Conservation (phyloP, 2,329 filamentous ascomycete species). For the Fusarium burgessii region DNA sequence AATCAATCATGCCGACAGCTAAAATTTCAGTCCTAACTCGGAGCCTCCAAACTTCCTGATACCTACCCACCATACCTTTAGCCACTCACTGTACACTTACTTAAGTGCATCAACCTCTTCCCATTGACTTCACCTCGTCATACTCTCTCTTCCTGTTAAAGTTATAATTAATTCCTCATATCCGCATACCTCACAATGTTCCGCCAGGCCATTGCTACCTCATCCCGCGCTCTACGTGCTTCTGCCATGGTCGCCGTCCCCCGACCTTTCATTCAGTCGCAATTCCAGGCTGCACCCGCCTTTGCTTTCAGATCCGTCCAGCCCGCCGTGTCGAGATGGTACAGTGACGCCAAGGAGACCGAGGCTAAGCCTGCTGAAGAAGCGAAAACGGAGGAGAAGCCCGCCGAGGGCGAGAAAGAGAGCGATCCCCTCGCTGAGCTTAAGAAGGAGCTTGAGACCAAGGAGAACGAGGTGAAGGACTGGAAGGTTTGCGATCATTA, state of each 20-base stretch:
- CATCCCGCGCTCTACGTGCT: constrained; percentile 60
- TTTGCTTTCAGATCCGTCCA: constrained; percentile 54
- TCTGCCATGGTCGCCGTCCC: constrained; percentile 52
- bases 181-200: constrained; percentile 54
- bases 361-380: constrained; percentile 48
- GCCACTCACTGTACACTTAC: constrained; percentile 36
- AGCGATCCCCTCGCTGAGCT: constrained; percentile 57
- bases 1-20: constrained; percentile 44
- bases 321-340: constrained; percentile 57
- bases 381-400: constrained; percentile 47
- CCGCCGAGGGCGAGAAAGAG: constrained; percentile 47
- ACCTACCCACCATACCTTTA: constrained; percentile 21
- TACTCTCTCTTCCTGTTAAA: constrained; percentile 8
- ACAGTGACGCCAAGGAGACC: constrained; percentile 60
- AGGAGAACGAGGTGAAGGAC: constrained; percentile 71
- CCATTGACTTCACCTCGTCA: constrained; percentile 13
- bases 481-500: constrained; percentile 76
- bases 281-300: constrained; percentile 54
- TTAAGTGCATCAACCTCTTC: constrained; percentile 30
- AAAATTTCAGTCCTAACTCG: constrained; percentile 49
- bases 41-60: constrained; percentile 46
- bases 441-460: constrained; percentile 65
- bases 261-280: constrained; percentile 53
- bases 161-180: constrained; percentile 7
- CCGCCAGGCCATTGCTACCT: constrained; percentile 58